Conservation (phyloP, 345 rosid genomes). For the Eucalyptus decipiens region DNA sequence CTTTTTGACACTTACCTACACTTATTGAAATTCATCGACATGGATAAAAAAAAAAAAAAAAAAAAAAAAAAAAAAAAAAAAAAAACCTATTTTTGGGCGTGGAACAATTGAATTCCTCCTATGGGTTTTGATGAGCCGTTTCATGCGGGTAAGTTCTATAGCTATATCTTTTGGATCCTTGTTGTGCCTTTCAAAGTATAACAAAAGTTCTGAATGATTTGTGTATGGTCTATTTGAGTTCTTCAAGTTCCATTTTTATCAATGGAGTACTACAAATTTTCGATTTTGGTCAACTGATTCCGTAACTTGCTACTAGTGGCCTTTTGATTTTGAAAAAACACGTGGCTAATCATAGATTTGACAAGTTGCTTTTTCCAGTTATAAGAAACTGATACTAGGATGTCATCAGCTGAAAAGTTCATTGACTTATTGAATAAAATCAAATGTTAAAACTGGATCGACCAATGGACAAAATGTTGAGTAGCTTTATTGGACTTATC, state of each 20-base stretch:
- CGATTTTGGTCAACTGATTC: not conserved
- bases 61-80: too few relatives aligned
- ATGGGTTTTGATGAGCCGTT: not conserved
- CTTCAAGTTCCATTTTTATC: not conserved
- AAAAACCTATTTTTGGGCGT: not conserved
- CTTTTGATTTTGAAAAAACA: too few relatives aligned
- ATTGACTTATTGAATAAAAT: not conserved
- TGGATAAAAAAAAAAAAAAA: too few relatives aligned
- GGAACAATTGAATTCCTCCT: not conserved
- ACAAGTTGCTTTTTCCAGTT: not conserved
- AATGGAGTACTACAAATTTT: not conserved
- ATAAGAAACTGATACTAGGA: not conserved
- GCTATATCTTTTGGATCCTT: not conserved
- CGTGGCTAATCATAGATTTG: not conserved
- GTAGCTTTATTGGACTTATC: not conserved
- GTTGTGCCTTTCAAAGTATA: accelerated
- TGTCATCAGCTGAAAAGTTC: not conserved
- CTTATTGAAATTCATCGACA: too few relatives aligned
- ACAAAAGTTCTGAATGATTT: not conserved
- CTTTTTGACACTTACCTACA: too few relatives aligned
- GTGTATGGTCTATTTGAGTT: not conserved
- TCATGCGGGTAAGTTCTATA: not conserved
- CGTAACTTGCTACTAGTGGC: not conserved
- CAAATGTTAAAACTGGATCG: accelerated
- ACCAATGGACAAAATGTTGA: not conserved